phyloP scores from a whole-genome alignment of 768 basidiomycete species.

The Pholiota conissans region DNA sequence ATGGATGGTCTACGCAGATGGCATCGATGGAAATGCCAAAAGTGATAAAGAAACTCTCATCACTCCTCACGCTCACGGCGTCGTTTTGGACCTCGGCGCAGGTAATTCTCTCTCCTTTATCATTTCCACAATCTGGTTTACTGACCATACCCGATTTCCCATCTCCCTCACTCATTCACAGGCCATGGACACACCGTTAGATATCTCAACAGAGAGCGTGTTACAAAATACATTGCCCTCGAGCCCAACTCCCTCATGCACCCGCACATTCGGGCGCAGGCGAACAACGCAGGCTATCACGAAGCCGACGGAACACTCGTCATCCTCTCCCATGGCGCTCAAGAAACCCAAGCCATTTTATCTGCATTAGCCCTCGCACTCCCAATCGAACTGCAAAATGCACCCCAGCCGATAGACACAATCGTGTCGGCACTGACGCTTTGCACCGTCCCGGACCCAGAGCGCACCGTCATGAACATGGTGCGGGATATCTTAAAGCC shows the following conservation, averaged over 20 bases:
- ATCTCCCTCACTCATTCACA: slow-evolving; percentile 17
- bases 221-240: slow-evolving; percentile 67
- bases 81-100: slow-evolving; percentile 69
- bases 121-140: not conserved
- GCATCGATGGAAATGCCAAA: slow-evolving; percentile 41
- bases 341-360: slow-evolving; percentile 51
- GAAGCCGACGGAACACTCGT: slow-evolving; percentile 52
- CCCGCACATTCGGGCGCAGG: slow-evolving; percentile 46
- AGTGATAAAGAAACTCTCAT: slow-evolving; percentile 48
- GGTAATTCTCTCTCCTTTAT: slow-evolving; percentile 35
- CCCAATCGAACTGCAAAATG: slow-evolving; percentile 16
- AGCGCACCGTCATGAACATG: slow-evolving; percentile 44
- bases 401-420: slow-evolving; percentile 46
- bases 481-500: slow-evolving; percentile 54
- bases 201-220: slow-evolving; percentile 55
- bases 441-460: slow-evolving; percentile 64
- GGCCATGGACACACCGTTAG: slow-evolving; percentile 64
- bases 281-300: slow-evolving; percentile 48
- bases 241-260: slow-evolving; percentile 74
- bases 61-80: slow-evolving; percentile 51
- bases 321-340: slow-evolving; percentile 63
- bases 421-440: slow-evolving; percentile 64
- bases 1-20: slow-evolving; percentile 50
- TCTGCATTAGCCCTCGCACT: slow-evolving; percentile 16
- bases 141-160: not conserved